Evolutionary conservation across 2,329 filamentous ascomycete species (phyloP), one percentile per base, ranked within the genome.

Genomic region (Penicillium sclerotiorum): DNA sequence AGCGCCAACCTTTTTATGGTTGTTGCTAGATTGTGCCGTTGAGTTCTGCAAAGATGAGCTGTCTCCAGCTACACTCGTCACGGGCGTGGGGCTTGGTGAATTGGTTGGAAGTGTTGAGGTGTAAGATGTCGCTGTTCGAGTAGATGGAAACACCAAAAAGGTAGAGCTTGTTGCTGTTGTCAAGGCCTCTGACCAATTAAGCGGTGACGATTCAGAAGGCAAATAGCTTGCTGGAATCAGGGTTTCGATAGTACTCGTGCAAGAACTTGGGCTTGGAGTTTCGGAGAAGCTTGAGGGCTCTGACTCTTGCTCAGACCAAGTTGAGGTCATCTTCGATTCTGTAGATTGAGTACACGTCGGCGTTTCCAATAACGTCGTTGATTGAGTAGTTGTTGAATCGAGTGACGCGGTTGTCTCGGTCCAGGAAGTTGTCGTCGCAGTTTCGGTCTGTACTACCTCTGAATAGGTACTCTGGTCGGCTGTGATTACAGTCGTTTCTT

Each of bases 1-100:
- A 6, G 52, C 48, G n/a, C 57, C 56, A 15, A 62, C 30, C 15
- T 42, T 52, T 13, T n/a, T 35, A 4, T 49, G 39, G 2, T 11
- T 13, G 11, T 8, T 21, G 15, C 22, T 18, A 9, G 28, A 20
- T 2, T 48, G 17, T 2, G 15, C 35, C 6, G 46, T n/a, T 3
- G 41, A 23, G 4, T 13, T 27, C 3, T 30, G 2, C 13, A 45
- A 27, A 8, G 39, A 21, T 1, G 17, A 13, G 41, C 32, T 30
- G 25, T 45, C 37, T 13, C 40, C 48, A n/a, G 54, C 47, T 8
- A 42, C 18, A 12, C 35, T 36, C 18, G 41, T 4, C 18, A 36
- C 3, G 2, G 48, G 25, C 1, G 40, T 46, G 6, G 35, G 20
- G 7, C 27, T 39, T 2, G 28, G 21, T 7, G 42, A 43, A n/a